phyloP scores from a whole-genome alignment of 345 rosid species.

The Gossypium arboreum region DNA sequence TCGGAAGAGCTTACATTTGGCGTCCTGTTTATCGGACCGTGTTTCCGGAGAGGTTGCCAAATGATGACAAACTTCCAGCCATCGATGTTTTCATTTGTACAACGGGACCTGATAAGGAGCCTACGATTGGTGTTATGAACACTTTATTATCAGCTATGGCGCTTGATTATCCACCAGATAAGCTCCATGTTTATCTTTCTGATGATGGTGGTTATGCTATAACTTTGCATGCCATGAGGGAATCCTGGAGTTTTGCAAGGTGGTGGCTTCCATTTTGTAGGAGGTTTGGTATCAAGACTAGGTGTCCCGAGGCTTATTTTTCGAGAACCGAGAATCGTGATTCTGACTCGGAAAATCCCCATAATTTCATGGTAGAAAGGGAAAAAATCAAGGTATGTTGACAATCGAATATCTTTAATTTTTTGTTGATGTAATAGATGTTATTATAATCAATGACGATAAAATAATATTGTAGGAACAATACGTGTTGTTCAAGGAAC shows the following conservation, averaged over 20 bases:
- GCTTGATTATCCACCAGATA: slow-evolving; percentile 34
- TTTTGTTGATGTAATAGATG: not conserved
- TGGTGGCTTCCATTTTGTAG: slow-evolving; percentile 55
- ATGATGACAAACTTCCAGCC: slow-evolving; percentile 20
- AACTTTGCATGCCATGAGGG: slow-evolving; percentile 40
- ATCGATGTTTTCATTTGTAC: slow-evolving; percentile 36
- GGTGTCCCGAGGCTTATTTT: slow-evolving; percentile 8
- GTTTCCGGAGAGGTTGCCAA: slow-evolving; percentile 35
- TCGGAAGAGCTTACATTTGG: slow-evolving; percentile 31
- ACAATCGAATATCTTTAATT: not conserved
- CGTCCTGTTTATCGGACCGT: slow-evolving; percentile 30
- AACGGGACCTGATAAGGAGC: slow-evolving; percentile 32
- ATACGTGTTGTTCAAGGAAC: slow-evolving; percentile 22
- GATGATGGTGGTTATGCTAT: slow-evolving; percentile 23
- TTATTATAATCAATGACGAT: not conserved
- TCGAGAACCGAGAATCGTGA: not conserved
- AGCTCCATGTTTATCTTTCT: slow-evolving; percentile 33
- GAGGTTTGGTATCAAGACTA: slow-evolving; percentile 25
- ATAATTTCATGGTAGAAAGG: not conserved
- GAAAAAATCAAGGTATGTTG: not conserved
- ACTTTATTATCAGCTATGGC: slow-evolving; percentile 37
- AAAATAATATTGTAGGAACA: not conserved
- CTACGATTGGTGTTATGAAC: slow-evolving; percentile 31
- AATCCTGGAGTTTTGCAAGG: slow-evolving; percentile 38
- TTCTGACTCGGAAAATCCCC: not conserved